Base-by-base conservation (phyloP, 2,329 filamentous ascomycete genomes). In the Aureobasidium mangrovei region DNA sequence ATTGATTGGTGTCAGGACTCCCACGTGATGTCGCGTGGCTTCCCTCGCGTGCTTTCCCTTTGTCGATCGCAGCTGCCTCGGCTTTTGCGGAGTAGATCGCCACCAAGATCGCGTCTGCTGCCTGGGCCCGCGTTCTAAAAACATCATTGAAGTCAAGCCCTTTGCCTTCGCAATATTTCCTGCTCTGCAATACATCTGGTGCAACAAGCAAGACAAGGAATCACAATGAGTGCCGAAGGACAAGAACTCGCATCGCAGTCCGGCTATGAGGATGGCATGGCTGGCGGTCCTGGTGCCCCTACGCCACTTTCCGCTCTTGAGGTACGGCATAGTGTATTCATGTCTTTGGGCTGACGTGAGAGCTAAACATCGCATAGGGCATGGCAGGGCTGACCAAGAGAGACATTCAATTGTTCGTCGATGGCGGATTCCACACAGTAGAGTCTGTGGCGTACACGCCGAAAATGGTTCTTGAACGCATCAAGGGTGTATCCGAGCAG, bases 401-500 rank as follows among this genome's bases (percentile, higher is more conserved):
- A 65, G 93, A 98, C 67, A 94, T 97, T 62, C 93, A 96, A 67
- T 77, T 96, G 38, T 82, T 98, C 26, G 77, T 94, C 18, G 91
- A 97, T 65, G 91, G 88, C 38, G 93, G 93, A 4, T 97, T 84
- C 70, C 89, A 97, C 68, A 98, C 93, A 0, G 90, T 98, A 36
- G 93, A 98, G 71, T 85, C 91, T 2, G 86, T 98, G 57, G 93
- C 93, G 47, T 98, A 98, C 68, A 97, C 93, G 52, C 82, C 83
- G 24, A 80, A 79, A 62, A 82, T 91, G 65, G 76, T 85, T 55
- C 74, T 98, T 18, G 91, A 98, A 70, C 89, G 94, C 69, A 91
- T 98, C 71, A 98, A 97, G 70, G 93, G 93, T 55, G 95, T 98
- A 33, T 98, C 93, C 1, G 91, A 97, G 72, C 87, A 94, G 66